These are phyloP conservation scores for Tympanopsis confertula DNA, from an alignment of 2,329 filamentous ascomycete genomes.

Conservation along the genomic window DNA sequence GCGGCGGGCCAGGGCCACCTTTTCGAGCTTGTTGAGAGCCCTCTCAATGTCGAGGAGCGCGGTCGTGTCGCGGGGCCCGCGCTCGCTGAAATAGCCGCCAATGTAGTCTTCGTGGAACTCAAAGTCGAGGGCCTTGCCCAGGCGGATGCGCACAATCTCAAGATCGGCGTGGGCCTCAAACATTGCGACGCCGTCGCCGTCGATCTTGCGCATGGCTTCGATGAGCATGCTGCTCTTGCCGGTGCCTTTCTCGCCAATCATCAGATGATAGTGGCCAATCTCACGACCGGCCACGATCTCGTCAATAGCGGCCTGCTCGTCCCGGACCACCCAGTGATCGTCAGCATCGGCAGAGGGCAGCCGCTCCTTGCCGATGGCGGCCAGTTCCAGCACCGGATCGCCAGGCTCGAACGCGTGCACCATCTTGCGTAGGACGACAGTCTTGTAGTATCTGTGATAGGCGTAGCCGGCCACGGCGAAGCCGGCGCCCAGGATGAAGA, in stretches of 20 bases:
- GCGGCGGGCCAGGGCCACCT: slow-evolving; percentile 70
- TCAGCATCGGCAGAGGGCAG: slow-evolving; percentile 30
- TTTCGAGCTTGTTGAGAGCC: slow-evolving; percentile 94
- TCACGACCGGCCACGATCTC: slow-evolving; percentile 65
- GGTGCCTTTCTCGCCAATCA: slow-evolving; percentile 90
- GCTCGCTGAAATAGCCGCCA: slow-evolving; percentile 87
- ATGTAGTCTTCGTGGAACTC: slow-evolving; percentile 98
- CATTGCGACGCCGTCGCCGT: slow-evolving; percentile 85
- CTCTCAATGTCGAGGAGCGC: slow-evolving; percentile 90
- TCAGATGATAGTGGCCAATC: slow-evolving; percentile 75
- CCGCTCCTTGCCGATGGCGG: slow-evolving; percentile 49
- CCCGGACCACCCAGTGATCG: slow-evolving; percentile 70
- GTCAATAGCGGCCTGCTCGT: slow-evolving; percentile 74
- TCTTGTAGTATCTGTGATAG: slow-evolving; percentile 80
- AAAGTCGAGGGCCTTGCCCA: slow-evolving; percentile 89
- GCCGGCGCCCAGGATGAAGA: slow-evolving; percentile 56
- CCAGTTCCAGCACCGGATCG: slow-evolving; percentile 76
- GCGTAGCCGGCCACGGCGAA: slow-evolving; percentile 59
- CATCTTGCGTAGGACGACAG: slow-evolving; percentile 84
- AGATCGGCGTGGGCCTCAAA: slow-evolving; percentile 91
- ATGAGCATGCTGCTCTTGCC: slow-evolving; percentile 96
- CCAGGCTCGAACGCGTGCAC: slow-evolving; percentile 82
- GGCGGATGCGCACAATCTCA: slow-evolving; percentile 84
- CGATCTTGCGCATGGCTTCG: slow-evolving; percentile 85
- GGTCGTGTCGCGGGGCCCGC: slow-evolving; percentile 81